phyloP scores from a whole-genome alignment of 2,329 filamentous ascomycete genomes.

The Chrysoporthe puriensis region DNA sequence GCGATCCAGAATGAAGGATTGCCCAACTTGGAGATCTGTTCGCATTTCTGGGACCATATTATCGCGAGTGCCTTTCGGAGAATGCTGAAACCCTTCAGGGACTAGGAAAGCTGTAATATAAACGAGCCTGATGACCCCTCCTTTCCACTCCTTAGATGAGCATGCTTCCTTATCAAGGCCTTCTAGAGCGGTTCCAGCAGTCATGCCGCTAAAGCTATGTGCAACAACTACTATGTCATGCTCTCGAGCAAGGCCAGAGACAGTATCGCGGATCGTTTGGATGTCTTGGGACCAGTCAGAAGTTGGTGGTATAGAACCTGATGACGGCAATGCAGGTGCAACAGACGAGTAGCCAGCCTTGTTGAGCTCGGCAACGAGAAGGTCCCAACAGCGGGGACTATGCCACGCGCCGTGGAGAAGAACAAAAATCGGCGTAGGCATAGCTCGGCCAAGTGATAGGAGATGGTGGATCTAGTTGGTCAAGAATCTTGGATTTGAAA shows the following conservation, averaged over 20 bases:
- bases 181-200: conserved; percentile 32
- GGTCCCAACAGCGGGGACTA: conserved; percentile 30
- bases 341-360: conserved; percentile 29
- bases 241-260: conserved; percentile 27
- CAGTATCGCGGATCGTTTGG: conserved; percentile 28
- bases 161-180: conserved; percentile 32
- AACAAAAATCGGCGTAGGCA: conserved; percentile 32
- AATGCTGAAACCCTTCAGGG: conserved; percentile 33
- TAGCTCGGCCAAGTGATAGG: background rate
- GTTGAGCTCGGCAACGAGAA: conserved; percentile 28
- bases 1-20: too few relatives aligned
- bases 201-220: conserved; percentile 35
- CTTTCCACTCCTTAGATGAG: conserved; percentile 23
- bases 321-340: conserved; percentile 32
- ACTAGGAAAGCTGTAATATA: conserved; percentile 35
- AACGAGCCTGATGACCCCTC: conserved; percentile 33
- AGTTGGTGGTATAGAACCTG: conserved; percentile 29
- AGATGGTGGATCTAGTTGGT: too few relatives aligned
- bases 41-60: conserved; percentile 32
- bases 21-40: conserved; percentile 30
- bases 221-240: conserved; percentile 32
- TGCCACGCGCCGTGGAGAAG: conserved; percentile 35
- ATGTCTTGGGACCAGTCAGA: conserved; percentile 30
- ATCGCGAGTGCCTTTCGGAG: conserved; percentile 29
- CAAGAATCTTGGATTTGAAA: too few relatives aligned